Evolutionary conservation across 1,284 basidiomycete species (phyloP), one percentile per base, ranked within the genome.

Genomic region (Pseudozyma hubeiensis): DNA sequence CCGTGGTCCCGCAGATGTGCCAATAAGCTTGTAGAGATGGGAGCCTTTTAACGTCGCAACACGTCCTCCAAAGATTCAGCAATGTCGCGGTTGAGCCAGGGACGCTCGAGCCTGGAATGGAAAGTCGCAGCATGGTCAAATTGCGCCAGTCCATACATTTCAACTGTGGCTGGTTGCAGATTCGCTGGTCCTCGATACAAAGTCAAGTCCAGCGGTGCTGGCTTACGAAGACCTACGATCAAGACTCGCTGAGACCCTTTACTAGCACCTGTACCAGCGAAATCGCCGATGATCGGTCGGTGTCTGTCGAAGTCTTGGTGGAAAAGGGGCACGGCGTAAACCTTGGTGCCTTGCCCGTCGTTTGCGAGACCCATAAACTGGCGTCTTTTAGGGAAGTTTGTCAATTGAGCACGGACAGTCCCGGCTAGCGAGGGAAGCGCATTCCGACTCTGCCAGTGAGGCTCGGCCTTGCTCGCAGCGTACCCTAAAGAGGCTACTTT

Each of bases 251-350:
- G 47, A 7, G 16, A 34, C 8, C 45, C 45, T 5, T 11, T 7
- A 6, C 30, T n/a, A 9, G 34, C 6, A 11, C 49, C 37, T 16
- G 49, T 30, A 11, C 37, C 49, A 10, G 49, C 49, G 14, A 51
- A 16, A 24, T 13, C 14, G 24, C 49, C 49, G 5, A 51, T 24
- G 7, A 14, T n/a, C 6, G 14, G 6, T n/a, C 9, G 39, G 37
- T 40, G 31, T 37, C 37, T 6, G 7, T 30, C 8, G 16, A 51
- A 51, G 13, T 51, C 35, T 10, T 14, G 8, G 10, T 30, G 3
- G 24, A 40, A 40, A 24, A 51, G 35, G 7, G 49, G 49, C 49
- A 51, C 40, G 0, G 49, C 49, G 24, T 40, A 51, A 11, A 40
- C 13, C n/a, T n/a, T 39, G 24, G 24, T 24, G 4, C 24, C 24